phyloP scores from a whole-genome alignment of 371 early-diverging fungal genomes.

The Mortierella sp. region DNA sequence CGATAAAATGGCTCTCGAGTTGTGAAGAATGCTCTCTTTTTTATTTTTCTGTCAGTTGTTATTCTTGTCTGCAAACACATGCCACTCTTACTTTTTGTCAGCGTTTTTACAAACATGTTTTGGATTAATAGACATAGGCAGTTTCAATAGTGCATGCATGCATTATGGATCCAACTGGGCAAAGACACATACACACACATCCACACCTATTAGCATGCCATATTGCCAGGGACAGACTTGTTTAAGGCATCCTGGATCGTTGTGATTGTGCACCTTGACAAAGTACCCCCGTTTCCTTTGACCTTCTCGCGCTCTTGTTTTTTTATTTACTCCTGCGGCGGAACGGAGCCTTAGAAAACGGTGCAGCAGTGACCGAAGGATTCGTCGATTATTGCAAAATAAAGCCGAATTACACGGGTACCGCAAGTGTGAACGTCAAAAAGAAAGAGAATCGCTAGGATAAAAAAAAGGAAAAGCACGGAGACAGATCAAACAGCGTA shows the following conservation, averaged over 20 bases:
- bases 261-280: neutral
- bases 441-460: neutral
- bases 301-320: neutral
- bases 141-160: neutral
- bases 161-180: neutral
- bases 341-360: neutral
- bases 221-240: neutral
- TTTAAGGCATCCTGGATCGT: neutral
- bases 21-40: neutral
- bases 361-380: neutral
- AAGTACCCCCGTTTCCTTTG: too few species aligned
- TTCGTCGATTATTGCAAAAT: neutral
- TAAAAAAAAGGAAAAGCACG: conserved; percentile 3
- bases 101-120: neutral
- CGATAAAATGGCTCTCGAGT: too few species aligned
- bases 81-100: neutral
- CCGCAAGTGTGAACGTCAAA: too few species aligned
- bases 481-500: conserved; percentile 6
- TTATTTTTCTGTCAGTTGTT: neutral
- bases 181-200: neutral
- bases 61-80: neutral
- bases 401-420: too few species aligned
- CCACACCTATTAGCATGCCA: neutral
- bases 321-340: neutral
- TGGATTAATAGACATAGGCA: neutral